Conservation (phyloP, 768 basidiomycete genomes). For the Tephrocybe sp. region DNA sequence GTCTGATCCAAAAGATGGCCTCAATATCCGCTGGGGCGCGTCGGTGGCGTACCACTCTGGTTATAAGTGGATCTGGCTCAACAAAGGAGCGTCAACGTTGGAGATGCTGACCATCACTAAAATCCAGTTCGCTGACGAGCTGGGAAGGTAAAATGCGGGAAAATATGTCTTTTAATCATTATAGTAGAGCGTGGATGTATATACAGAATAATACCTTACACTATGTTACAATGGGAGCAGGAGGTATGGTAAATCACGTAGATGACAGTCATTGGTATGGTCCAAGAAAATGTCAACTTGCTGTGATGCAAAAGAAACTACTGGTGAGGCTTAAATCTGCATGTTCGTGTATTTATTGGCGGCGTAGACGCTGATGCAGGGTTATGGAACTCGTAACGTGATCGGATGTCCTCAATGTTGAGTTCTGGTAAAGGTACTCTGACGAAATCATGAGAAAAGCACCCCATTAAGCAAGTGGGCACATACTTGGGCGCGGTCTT, state of each 20-base stretch:
- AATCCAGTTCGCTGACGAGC: constrained; percentile 42
- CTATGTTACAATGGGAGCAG: neutral
- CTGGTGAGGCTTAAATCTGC: constrained; percentile 31
- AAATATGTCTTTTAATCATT: neutral
- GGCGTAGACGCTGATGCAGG: constrained; percentile 9
- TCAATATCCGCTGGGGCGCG: constrained; percentile 42
- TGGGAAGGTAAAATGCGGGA: constrained; percentile 9
- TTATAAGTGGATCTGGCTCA: constrained; percentile 54
- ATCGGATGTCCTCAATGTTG: constrained; percentile 25
- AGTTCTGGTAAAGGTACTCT: constrained; percentile 15
- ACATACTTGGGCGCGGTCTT: constrained; percentile 18
- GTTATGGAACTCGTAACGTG: constrained; percentile 32
- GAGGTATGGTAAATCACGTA: constrained; percentile 1
- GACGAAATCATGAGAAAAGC: no score
- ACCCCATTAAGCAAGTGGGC: neutral
- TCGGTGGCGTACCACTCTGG: constrained; percentile 46
- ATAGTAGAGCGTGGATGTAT: neutral
- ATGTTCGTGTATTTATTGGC: constrained; percentile 15
- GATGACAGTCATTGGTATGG: neutral
- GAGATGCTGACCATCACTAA: constrained; percentile 32
- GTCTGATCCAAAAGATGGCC: constrained; percentile 37
- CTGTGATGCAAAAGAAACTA: neutral
- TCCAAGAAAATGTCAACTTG: neutral
- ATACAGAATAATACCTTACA: neutral
- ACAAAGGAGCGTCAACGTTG: constrained; percentile 30